These are phyloP conservation scores for Saturnispora mendoncae DNA, from an alignment of 805 yeast species.

Conservation along the genomic window DNA sequence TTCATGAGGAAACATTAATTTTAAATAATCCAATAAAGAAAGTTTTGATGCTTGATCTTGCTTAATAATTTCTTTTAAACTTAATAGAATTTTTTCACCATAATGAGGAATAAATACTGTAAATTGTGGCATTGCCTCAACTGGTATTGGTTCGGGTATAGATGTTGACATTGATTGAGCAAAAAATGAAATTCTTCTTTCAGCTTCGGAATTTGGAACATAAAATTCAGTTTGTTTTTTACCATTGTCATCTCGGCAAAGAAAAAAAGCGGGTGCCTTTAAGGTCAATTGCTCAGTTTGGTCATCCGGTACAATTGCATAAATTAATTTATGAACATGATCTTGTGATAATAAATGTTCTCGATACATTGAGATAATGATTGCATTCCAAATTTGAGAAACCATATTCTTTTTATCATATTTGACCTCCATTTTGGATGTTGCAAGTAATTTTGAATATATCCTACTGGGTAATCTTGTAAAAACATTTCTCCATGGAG, in stretches of 20 bases:
- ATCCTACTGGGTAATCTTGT: slow-evolving; percentile 44
- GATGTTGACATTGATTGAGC: slow-evolving; percentile 44
- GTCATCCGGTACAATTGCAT: slow-evolving; percentile 42
- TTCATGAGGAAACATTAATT: slow-evolving; percentile 60
- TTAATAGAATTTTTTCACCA: slow-evolving; percentile 39
- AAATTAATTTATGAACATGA: slow-evolving; percentile 32
- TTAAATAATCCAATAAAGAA: slow-evolving; percentile 70
- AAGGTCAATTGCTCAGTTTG: slow-evolving; percentile 31
- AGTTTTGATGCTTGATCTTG: slow-evolving; percentile 38
- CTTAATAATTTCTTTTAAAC: slow-evolving; percentile 37
- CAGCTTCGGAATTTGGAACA: slow-evolving; percentile 40
- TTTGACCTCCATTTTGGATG: slow-evolving; percentile 37
- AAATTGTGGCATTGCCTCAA: slow-evolving; percentile 40
- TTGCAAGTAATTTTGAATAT: slow-evolving; percentile 38
- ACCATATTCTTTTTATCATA: slow-evolving; percentile 33
- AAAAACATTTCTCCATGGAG: slow-evolving; percentile 52
- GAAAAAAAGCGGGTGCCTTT: slow-evolving; percentile 38
- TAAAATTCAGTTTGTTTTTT: slow-evolving; percentile 33
- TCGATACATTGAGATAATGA: slow-evolving; percentile 44
- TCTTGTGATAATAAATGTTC: slow-evolving; percentile 45
- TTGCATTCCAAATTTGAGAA: slow-evolving; percentile 48
- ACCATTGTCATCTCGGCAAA: slow-evolving; percentile 39
- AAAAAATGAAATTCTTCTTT: slow-evolving; percentile 43
- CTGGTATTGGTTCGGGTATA: slow-evolving; percentile 40
- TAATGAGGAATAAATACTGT: slow-evolving; percentile 47